These are phyloP conservation scores for Apophysomyces variabilis DNA, from an alignment of 371 early-diverging fungal genomes.

Conservation along the genomic window DNA sequence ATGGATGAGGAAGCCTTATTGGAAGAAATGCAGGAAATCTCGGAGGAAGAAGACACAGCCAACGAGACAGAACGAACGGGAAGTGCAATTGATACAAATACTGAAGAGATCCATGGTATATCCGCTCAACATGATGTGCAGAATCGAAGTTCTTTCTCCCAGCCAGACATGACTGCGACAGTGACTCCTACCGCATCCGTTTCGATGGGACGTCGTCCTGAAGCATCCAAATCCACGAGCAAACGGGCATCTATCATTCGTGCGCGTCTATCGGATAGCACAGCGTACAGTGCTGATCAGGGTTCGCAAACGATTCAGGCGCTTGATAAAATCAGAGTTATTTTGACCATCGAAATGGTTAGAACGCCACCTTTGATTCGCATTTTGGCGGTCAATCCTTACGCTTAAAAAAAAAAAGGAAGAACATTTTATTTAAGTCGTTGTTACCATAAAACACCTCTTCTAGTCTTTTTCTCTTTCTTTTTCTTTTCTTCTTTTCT, in stretches of 20 bases:
- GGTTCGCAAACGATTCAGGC: constrained; percentile 65
- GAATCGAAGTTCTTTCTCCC: background rate
- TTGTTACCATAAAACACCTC: constrained; percentile 8
- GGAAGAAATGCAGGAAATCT: constrained; percentile 31
- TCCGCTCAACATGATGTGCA: background rate
- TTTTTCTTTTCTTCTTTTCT: background rate
- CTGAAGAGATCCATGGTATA: background rate
- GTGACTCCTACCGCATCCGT: constrained; percentile 1
- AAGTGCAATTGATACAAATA: background rate
- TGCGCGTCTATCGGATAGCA: constrained; percentile 43
- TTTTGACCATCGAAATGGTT: constrained; percentile 62
- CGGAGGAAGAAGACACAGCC: background rate
- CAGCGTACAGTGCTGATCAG: constrained; percentile 43
- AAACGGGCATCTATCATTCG: constrained; percentile 45
- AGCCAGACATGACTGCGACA: background rate
- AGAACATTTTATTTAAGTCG: constrained; percentile 1
- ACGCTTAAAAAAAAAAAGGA: constrained; percentile 32
- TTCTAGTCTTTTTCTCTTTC: background rate
- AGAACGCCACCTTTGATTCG: constrained; percentile 75
- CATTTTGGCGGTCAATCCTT: constrained; percentile 68
- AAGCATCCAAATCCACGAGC: constrained; percentile 28
- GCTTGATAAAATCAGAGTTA: constrained; percentile 63
- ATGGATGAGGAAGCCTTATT: constrained; percentile 36
- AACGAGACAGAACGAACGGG: background rate
- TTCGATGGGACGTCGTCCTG: constrained; percentile 25